Conservation (phyloP, 306 rosid species). For the Vicia faba region DNA sequence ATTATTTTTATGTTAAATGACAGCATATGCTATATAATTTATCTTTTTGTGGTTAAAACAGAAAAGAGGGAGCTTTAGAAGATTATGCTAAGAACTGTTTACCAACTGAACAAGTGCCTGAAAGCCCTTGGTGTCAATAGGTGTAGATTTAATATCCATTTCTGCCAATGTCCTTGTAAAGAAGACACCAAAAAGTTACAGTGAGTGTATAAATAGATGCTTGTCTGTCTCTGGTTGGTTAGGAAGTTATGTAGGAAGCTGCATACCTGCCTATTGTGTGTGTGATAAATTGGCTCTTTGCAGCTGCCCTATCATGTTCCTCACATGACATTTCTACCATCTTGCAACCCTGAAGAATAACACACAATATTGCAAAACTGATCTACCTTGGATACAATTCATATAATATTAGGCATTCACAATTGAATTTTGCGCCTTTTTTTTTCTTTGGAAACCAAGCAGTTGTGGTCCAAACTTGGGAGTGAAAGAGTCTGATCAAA, state of each 20-base stretch:
- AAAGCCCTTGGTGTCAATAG: slow-evolving; percentile 59
- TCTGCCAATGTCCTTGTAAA: slow-evolving; percentile 54
- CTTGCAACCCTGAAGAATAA: slow-evolving; percentile 55
- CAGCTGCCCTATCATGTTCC: slow-evolving; percentile 69
- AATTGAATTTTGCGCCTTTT: not conserved
- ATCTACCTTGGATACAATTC: not conserved
- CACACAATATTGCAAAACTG: not conserved
- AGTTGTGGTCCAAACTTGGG: not conserved
- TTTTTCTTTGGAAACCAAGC: slow-evolving; percentile 14
- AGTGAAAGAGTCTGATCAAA: too few species aligned
- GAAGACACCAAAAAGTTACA: slow-evolving; percentile 5
- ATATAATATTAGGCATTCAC: slow-evolving; percentile 2
- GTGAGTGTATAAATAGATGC: slow-evolving; percentile 2
- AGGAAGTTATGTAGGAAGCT: not conserved
- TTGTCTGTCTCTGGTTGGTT: not conserved
- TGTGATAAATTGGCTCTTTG: slow-evolving; percentile 65
- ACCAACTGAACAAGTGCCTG: slow-evolving; percentile 60
- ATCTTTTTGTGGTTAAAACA: not conserved
- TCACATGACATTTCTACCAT: slow-evolving; percentile 68
- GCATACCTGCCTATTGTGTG: slow-evolving; percentile 69
- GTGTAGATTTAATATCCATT: slow-evolving; percentile 53
- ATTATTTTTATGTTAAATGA: slow-evolving; percentile 2
- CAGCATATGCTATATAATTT: not conserved
- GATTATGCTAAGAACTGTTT: slow-evolving; percentile 18
- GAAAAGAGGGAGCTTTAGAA: not conserved